These are phyloP conservation scores for Murraya koenigii DNA, from an alignment of 345 rosid species.

Conservation along the genomic window DNA sequence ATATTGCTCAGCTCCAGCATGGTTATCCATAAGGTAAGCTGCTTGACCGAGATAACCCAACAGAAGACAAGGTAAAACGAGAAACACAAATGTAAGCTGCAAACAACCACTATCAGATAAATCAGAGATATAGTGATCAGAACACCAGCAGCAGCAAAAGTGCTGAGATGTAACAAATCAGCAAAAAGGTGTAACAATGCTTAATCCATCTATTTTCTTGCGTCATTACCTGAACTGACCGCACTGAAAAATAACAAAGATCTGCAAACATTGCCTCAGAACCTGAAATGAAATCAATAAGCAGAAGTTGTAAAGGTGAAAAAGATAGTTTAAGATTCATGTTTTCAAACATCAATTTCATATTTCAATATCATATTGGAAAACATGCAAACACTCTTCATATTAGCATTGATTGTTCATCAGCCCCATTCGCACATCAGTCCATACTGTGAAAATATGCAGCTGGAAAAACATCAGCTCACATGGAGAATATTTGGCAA, in stretches of 20 bases:
- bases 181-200: background rate
- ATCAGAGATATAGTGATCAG: slow-evolving; percentile 24
- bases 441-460: background rate
- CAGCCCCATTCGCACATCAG: background rate
- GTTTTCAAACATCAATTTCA: slow-evolving; percentile 1
- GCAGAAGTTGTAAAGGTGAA: slow-evolving; percentile 9
- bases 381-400: background rate
- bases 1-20: slow-evolving; percentile 52
- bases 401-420: background rate
- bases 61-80: slow-evolving; percentile 91
- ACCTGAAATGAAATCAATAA: slow-evolving; percentile 50
- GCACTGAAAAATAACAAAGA: slow-evolving; percentile 96
- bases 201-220: slow-evolving; percentile 16
- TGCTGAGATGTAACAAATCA: background rate
- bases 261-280: slow-evolving; percentile 99
- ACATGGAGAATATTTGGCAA: background rate
- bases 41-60: slow-evolving; percentile 99
- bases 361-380: slow-evolving; percentile 2
- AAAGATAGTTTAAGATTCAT: background rate
- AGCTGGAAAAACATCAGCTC: background rate
- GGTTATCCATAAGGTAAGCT: slow-evolving; percentile 79
- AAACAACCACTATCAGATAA: slow-evolving; percentile 40
- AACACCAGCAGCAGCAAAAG: slow-evolving; percentile 13
- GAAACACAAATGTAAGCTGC: slow-evolving; percentile 98
- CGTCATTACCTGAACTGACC: slow-evolving; percentile 86